Percentiles rank a stretch among this genome's conserved stretches.
phyloP scores from a whole-genome alignment of 257 asterid genomes.

The Solanum pinnatisectum region DNA sequence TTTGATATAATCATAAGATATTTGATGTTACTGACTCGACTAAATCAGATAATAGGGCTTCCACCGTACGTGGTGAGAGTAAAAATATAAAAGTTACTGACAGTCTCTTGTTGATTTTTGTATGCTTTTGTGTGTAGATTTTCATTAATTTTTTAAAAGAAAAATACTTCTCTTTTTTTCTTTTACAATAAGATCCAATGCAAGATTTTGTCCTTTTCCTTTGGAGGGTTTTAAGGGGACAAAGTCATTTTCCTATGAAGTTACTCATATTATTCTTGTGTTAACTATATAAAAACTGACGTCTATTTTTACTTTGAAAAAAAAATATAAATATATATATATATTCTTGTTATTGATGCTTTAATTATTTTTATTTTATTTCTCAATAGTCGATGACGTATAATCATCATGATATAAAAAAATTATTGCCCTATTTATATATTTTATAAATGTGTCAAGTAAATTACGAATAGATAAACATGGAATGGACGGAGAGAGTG shows the following conservation, averaged over 20 bases:
- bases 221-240: constrained; percentile 4
- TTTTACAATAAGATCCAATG: neutral
- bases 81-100: neutral
- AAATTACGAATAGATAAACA: neutral
- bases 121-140: neutral
- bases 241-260: neutral
- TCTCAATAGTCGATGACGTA: no score
- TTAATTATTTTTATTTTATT: no score
- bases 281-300: neutral
- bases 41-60: neutral
- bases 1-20: no score
- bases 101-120: neutral
- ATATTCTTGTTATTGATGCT: no score
- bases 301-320: no score
- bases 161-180: no score
- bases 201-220: neutral
- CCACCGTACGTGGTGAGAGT: neutral
- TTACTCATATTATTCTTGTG: neutral
- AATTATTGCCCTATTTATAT: no score
- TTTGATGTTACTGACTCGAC: neutral
- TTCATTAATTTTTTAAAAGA: neutral
- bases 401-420: no score
- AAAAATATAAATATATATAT: no score
- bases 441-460: no score
- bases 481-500: neutral